Evolutionary conservation across 768 basidiomycete genomes (phyloP), one percentile per base, ranked within the genome.

Genomic region (Suillus spraguei): DNA sequence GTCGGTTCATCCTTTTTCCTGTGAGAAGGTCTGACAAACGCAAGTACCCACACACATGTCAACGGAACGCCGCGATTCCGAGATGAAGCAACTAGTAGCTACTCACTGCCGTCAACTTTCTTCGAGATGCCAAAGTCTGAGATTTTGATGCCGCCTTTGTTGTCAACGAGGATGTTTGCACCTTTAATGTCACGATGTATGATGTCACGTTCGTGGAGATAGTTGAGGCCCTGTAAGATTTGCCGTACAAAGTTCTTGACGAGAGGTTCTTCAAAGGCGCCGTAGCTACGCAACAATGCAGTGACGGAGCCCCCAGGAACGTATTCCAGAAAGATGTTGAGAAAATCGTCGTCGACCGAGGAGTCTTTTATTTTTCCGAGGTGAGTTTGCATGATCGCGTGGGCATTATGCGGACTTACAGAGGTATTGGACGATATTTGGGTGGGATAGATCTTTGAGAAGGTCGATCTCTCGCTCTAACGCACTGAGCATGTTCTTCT

Each of bases 151-250:
- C 95, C 95, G 20, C 95, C 95, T 75, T 97, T 97, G 79, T 98
- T 98, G 74, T 97, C 98, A 22, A 97, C 98, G 52, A 99, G 82
- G 72, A 99, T 97, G 68, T 99, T 99, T 16, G 97, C 97, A 41
- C 97, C 97, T 75, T 99, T 99, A 81, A 99, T 99, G 71, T 99
- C 97, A 38, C 97, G 85, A 75, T 99, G 97, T 69, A 99, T 98
- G 65, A 99, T 97, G 81, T 97, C 97, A 80, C 99, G 97, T 68
- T 99, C 97, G 72, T 99, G 97, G 17, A 98, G 84, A 69, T 97
- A 98, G 71, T 89, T 86, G 60, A 98, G 83, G 13, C 95, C 95
- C 58, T 88, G 87, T 49, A 96, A 80, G 66, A 97, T 97, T 75
- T 97, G 96, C 28, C 92, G 85, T 56, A 96, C 92, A 74, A 96